Evolutionary conservation across 768 basidiomycete species (phyloP).

Genomic region (Amanita inopinata): DNA sequence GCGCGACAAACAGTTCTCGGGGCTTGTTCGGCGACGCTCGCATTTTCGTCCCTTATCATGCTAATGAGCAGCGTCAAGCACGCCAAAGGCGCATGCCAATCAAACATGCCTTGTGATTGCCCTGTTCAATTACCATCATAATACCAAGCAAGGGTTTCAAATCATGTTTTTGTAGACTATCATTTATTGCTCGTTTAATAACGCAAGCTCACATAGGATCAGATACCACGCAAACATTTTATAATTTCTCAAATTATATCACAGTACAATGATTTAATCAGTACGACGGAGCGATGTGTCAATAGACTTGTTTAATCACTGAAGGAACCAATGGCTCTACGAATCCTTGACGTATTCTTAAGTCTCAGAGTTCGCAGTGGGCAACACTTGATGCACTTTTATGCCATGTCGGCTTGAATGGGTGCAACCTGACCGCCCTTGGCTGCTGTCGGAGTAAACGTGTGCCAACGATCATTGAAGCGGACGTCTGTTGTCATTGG

Average conservation of each 20-base stretch:
- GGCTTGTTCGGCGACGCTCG: conserved; percentile 47
- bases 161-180: too few relatives aligned
- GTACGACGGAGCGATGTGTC: not conserved
- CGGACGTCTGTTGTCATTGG: conserved; percentile 54
- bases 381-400: not conserved
- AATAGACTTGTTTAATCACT: too few relatives aligned
- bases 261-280: conserved; percentile 1
- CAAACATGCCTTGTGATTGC: too few relatives aligned
- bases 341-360: not conserved
- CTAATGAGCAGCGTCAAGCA: conserved; percentile 34
- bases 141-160: too few relatives aligned
- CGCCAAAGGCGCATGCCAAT: conserved; percentile 19
- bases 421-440: conserved; percentile 73
- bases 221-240: conserved; percentile 3
- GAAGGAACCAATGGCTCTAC: too few relatives aligned
- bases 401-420: conserved; percentile 44
- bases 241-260: not conserved
- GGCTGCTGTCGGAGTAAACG: conserved; percentile 80
- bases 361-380: not conserved
- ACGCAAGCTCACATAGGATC: too few relatives aligned
- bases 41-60: conserved; percentile 50
- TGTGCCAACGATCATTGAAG: conserved; percentile 95
- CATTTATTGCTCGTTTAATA: too few relatives aligned
- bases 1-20: conserved; percentile 53
- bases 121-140: too few relatives aligned